These are phyloP conservation scores for Epichloe hybrida DNA, from an alignment of 2,329 filamentous ascomycete species.

Conservation along the genomic window DNA sequence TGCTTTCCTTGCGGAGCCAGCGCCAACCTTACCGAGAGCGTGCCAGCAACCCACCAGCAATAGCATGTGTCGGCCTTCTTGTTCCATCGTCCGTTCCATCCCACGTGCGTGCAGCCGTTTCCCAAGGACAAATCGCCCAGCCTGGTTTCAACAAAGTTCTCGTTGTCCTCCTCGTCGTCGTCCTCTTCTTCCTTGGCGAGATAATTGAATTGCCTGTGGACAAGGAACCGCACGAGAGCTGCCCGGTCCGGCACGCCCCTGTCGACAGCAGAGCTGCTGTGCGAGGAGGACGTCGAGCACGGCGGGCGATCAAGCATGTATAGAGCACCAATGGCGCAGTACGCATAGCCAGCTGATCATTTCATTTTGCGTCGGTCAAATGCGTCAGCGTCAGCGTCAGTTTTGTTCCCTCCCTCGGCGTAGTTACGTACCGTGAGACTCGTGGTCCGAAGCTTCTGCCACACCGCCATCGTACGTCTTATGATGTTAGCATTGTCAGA, in stretches of 20 bases:
- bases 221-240: constrained; percentile 40
- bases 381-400: too few species aligned
- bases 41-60: constrained; percentile 75
- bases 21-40: constrained; percentile 29
- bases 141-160: constrained; percentile 22
- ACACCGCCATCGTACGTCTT: constrained; percentile 79
- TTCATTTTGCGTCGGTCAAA: neutral
- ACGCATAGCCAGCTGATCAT: constrained; percentile 66
- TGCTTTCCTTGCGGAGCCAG: neutral
- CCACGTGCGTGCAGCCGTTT: constrained; percentile 37
- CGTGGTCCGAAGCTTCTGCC: constrained; percentile 62
- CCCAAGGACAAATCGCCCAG: constrained; percentile 22
- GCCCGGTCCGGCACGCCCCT: constrained; percentile 21
- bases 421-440: constrained; percentile 59
- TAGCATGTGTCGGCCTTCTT: constrained; percentile 95
- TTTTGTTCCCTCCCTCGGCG: too few species aligned
- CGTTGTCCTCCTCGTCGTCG: constrained; percentile 28
- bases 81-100: constrained; percentile 82
- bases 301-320: constrained; percentile 56
- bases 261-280: constrained; percentile 16
- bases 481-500: neutral
- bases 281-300: constrained; percentile 11
- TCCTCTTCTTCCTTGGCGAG: constrained; percentile 24
- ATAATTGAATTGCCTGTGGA: constrained; percentile 50
- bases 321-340: constrained; percentile 71